Evolutionary conservation across 2,329 filamentous ascomycete genomes (phyloP).

Genomic region (Pyrenochaeta sp.): DNA sequence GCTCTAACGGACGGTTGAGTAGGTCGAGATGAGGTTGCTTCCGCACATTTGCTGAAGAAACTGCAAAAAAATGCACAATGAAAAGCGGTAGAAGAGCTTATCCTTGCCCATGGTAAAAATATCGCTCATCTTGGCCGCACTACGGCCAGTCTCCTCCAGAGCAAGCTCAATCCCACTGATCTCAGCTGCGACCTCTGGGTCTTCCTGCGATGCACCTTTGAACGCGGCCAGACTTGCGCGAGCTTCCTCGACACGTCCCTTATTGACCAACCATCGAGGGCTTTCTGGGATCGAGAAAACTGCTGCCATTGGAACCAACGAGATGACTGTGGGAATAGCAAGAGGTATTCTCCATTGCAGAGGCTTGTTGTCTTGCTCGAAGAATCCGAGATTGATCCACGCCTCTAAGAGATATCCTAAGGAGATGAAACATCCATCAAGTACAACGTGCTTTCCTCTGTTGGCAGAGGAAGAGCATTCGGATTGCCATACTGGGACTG

Average conservation of each 20-base stretch:
- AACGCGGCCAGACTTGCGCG: slow-evolving; percentile 53
- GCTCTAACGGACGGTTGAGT: slow-evolving; percentile 56
- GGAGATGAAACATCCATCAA: slow-evolving; percentile 57
- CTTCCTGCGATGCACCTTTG: slow-evolving; percentile 48
- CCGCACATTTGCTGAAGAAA: slow-evolving; percentile 62
- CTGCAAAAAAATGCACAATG: slow-evolving; percentile 59
- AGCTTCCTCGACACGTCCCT: slow-evolving; percentile 71
- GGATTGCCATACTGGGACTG: slow-evolving; percentile 57
- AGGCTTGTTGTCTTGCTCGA: slow-evolving; percentile 63
- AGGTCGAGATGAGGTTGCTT: slow-evolving; percentile 59
- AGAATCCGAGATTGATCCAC: slow-evolving; percentile 63
- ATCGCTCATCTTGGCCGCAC: slow-evolving; percentile 67
- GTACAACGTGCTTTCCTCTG: slow-evolving; percentile 51
- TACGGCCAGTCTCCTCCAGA: slow-evolving; percentile 58
- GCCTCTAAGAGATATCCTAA: slow-evolving; percentile 55
- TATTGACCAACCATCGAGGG: slow-evolving; percentile 72
- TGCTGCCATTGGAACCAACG: slow-evolving; percentile 60
- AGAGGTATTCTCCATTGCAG: slow-evolving; percentile 74
- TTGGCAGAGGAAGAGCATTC: slow-evolving; percentile 50
- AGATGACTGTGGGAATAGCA: slow-evolving; percentile 67
- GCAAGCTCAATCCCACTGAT: slow-evolving; percentile 67
- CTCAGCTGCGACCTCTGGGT: slow-evolving; percentile 65
- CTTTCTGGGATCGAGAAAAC: slow-evolving; percentile 76
- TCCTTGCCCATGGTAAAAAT: slow-evolving; percentile 65
- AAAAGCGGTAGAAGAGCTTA: slow-evolving; percentile 68